Base-by-base conservation (phyloP, 345 rosid species). In the Camelina hispida region DNA sequence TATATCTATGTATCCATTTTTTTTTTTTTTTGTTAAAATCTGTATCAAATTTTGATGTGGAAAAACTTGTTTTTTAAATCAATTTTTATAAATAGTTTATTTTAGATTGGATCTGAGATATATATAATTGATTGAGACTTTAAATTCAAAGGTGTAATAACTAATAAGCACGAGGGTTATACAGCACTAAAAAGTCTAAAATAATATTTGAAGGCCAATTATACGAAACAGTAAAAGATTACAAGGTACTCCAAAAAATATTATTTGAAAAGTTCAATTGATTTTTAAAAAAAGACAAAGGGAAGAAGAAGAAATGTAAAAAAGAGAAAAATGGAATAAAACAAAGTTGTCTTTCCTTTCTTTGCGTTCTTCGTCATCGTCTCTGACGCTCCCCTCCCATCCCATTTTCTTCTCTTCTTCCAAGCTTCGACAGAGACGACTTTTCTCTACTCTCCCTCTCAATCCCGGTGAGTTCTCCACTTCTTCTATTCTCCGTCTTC, bases 391-490 rank as follows among this genome's bases (percentile, higher is more conserved):
- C 66, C 37, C 32, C 75, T 77, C 16, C 2, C 37, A 34, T 34
- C 37, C 37, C 80, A 64, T 70, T 77, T 47, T n/a, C n/a, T 62
- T 69, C 40, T 63, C 70, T 54, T 46, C 58, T 62, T 63, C 6
- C 38, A 56, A 77, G 80, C 61, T 63, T 77, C 71, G 13, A 25
- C 46, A 15, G 18, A 77, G 80, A 64, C 76, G 76, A 70, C 76
- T 70, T 77, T 62, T 56, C 56, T 48, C 7, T 62, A 3, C 20
- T 46, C 18, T 5, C 12, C 0, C n/a, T 52, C 3, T n/a, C 23
- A 23, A 34, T 16, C 75, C 75, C 10, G 63, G 80, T 70, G 43
- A 70, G 80, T 47, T 77, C 54, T 47, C 4, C 28, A n/a, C 1
- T 69, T 69, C 66, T 71, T 64, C 38, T 12, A 10, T 54, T 25